phyloP scores from a whole-genome alignment of 345 rosid species.

The Citrus australasica region DNA sequence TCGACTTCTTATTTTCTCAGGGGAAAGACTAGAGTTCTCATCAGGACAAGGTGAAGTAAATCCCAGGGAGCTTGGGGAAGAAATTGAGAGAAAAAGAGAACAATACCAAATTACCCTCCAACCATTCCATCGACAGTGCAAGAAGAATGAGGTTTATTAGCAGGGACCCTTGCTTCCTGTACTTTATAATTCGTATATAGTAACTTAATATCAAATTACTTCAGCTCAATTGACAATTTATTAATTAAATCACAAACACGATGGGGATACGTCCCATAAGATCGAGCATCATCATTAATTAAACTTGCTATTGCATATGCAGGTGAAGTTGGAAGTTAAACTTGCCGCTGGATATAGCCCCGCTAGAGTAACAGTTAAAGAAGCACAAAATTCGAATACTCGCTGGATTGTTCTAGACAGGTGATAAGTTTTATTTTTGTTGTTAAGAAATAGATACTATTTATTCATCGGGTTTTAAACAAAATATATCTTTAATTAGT shows the following conservation, averaged over 20 bases:
- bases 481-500: no score
- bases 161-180: neutral
- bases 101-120: slow-evolving; percentile 33
- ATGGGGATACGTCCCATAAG: no score
- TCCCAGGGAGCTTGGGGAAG: slow-evolving; percentile 38
- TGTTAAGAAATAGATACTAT: no score
- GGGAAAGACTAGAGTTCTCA: slow-evolving; percentile 39
- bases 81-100: slow-evolving; percentile 39
- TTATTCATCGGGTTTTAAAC: no score
- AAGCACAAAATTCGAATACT: slow-evolving; percentile 34
- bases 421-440: slow-evolving; percentile 11
- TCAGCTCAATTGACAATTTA: no score
- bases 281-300: no score
- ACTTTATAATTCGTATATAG: neutral
- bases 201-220: no score
- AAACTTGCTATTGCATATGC: neutral
- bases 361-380: slow-evolving; percentile 30
- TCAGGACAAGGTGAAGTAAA: slow-evolving; percentile 34
- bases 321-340: slow-evolving; percentile 55
- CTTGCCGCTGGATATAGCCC: slow-evolving; percentile 49
- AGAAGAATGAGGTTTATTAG: slow-evolving; percentile 34
- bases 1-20: slow-evolving; percentile 14
- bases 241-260: no score
- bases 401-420: slow-evolving; percentile 55
- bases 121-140: slow-evolving; percentile 43